A percentile compares a stretch with the other conserved stretches of the same genome.
phyloP scores from a whole-genome alignment of 202 grass and related monocot genomes.

The Panicum virgatum region DNA sequence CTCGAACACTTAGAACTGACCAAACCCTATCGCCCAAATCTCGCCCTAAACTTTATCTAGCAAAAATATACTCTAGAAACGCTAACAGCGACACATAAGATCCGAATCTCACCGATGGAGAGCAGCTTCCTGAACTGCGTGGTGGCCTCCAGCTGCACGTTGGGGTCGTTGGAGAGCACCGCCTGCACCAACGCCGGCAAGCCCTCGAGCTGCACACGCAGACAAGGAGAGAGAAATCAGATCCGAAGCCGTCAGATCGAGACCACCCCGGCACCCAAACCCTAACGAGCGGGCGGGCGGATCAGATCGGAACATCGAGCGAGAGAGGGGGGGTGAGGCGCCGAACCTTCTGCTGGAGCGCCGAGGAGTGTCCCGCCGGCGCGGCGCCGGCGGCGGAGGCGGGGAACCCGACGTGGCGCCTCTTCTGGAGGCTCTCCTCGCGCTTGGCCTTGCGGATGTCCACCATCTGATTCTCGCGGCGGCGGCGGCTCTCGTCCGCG shows the following conservation, averaged over 20 bases:
- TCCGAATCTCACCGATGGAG: constrained; percentile 73
- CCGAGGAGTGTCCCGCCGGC: constrained; percentile 44
- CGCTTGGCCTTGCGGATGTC: constrained; percentile 84
- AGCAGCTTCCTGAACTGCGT: constrained; percentile 94
- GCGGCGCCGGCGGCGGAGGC: neutral
- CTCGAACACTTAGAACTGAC: neutral
- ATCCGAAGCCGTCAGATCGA: constrained; percentile 45
- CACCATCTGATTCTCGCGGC: constrained; percentile 75
- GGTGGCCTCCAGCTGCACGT: constrained; percentile 74
- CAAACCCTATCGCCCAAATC: neutral
- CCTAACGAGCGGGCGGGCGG: neutral
- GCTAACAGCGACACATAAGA: neutral
- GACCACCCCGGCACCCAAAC: neutral
- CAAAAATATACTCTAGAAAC: neutral
- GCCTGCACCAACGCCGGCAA: constrained; percentile 81
- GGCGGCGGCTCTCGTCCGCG: constrained; percentile 83
- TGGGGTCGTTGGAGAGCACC: constrained; percentile 74
- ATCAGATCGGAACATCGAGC: constrained; percentile 11
- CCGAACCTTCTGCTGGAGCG: constrained; percentile 76
- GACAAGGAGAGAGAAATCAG: neutral
- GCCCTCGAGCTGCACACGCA: constrained; percentile 60
- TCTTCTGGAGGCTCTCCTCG: constrained; percentile 84
- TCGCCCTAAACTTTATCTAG: neutral
- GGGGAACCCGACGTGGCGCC: constrained; percentile 71
- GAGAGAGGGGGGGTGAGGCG: neutral